phyloP scores from a whole-genome alignment of 352 stramenopile genomes.

The Aphanomyces cochlioides region DNA sequence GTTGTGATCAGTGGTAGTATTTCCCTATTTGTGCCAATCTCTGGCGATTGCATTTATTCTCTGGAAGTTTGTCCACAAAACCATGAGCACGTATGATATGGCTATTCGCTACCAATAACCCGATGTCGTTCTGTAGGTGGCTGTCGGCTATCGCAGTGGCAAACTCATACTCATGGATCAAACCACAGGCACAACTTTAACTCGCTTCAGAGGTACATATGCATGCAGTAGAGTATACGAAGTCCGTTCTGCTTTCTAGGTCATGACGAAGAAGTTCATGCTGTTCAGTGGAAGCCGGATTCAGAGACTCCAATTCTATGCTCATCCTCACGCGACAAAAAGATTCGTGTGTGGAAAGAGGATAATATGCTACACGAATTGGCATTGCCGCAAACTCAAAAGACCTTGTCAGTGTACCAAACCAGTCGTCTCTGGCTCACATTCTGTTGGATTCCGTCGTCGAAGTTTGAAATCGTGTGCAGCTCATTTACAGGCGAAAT shows the following conservation, averaged over 20 bases:
- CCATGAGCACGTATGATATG: not conserved
- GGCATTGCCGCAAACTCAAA: conserved; percentile 57
- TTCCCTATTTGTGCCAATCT: conserved; percentile 44
- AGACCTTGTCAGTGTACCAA: conserved; percentile 58
- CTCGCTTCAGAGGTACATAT: conserved; percentile 41
- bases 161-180: conserved; percentile 56
- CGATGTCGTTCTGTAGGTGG: conserved; percentile 32
- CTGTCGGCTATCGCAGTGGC: conserved; percentile 68
- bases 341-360: conserved; percentile 57
- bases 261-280: conserved; percentile 73
- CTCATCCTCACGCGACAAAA: conserved; percentile 63
- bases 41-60: conserved; percentile 51
- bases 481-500: conserved; percentile 68
- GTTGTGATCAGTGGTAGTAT: conserved; percentile 38
- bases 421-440: conserved; percentile 68
- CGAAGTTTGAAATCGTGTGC: conserved; percentile 45
- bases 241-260: conserved; percentile 12
- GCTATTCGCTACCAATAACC: not conserved
- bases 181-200: conserved; percentile 34
- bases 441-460: conserved; percentile 49
- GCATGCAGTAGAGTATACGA: not conserved
- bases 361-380: conserved; percentile 37
- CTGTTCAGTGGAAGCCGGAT: conserved; percentile 41
- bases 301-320: conserved; percentile 41
- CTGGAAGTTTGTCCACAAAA: conserved; percentile 48